Conservation (phyloP, 2,329 filamentous ascomycete genomes). For the Apiospora kogelbergensis region DNA sequence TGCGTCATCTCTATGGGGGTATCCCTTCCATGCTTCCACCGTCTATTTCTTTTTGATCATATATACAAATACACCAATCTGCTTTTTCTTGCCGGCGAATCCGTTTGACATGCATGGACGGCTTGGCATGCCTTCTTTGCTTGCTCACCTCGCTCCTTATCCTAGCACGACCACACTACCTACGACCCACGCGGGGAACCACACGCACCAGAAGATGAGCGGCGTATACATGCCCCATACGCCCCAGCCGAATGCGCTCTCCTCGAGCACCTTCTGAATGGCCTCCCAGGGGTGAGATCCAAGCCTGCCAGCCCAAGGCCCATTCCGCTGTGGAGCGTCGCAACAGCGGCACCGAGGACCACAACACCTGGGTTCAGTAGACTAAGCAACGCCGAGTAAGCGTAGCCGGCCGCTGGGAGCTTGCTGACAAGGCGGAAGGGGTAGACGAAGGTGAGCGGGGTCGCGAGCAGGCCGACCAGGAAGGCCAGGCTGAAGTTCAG, state of each 20-base stretch:
- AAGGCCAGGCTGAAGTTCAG: conserved; percentile 93
- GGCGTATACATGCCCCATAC: conserved; percentile 88
- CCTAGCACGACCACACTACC: conserved; percentile 58
- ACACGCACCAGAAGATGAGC: conserved; percentile 89
- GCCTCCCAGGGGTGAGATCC: conserved; percentile 10
- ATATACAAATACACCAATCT: neutral
- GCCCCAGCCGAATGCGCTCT: conserved; percentile 84
- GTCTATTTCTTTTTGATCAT: neutral
- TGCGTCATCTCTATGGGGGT: neutral
- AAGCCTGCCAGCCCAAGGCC: conserved; percentile 13
- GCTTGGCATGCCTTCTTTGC: neutral
- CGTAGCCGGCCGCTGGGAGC: conserved; percentile 37
- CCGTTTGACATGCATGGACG: neutral
- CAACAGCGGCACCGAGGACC: conserved; percentile 49
- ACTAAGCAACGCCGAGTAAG: conserved; percentile 54
- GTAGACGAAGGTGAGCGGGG: conserved; percentile 75
- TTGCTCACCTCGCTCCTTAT: neutral
- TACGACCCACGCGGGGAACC: conserved; percentile 90
- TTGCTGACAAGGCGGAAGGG: conserved; percentile 37
- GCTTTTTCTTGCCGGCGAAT: neutral
- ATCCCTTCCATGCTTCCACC: neutral
- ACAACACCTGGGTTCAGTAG: conserved; percentile 60
- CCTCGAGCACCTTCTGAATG: conserved; percentile 61
- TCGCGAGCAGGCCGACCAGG: conserved; percentile 75
- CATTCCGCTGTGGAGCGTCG: conserved; percentile 19